Percentiles rank a stretch among this genome's conserved stretches.
Evolutionary conservation across 768 basidiomycete species (phyloP).

Genomic region (Tubosaeta sp.): DNA sequence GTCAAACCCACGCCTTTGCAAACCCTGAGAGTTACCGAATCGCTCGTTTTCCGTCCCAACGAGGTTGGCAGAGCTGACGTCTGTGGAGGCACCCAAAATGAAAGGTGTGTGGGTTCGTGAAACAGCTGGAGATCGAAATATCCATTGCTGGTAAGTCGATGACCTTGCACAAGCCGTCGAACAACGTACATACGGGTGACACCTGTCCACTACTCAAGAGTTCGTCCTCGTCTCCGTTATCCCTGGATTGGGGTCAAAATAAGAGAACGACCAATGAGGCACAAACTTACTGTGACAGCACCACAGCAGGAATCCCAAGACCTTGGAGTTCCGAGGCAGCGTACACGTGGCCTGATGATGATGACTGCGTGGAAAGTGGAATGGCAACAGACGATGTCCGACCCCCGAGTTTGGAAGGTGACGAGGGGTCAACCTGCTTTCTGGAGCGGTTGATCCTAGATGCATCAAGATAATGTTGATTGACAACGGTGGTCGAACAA

Average conservation of each 20-base stretch:
- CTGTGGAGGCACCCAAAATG: constrained; percentile 27
- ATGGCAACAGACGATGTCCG: constrained; percentile 28
- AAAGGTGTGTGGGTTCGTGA: constrained; percentile 21
- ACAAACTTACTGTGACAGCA: constrained; percentile 36
- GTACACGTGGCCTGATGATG: constrained; percentile 30
- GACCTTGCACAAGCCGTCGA: constrained; percentile 3
- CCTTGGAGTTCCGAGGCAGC: constrained; percentile 24
- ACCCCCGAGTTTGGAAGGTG: constrained; percentile 20
- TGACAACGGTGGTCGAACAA: neutral
- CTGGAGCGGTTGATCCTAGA: constrained; percentile 34
- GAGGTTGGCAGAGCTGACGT: constrained; percentile 27
- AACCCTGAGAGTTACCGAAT: constrained; percentile 1
- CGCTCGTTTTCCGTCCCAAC: constrained; percentile 14
- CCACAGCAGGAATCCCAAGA: constrained; percentile 35
- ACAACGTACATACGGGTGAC: constrained; percentile 59
- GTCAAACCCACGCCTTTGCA: constrained; percentile 1
- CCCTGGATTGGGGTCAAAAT: constrained; percentile 9
- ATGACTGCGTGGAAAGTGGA: constrained; percentile 33
- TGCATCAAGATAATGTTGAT: constrained; percentile 6
- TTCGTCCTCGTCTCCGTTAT: constrained; percentile 53
- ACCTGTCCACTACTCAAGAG: constrained; percentile 75
- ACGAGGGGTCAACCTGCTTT: constrained; percentile 24
- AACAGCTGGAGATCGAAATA: constrained; percentile 14
- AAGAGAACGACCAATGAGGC: neutral
- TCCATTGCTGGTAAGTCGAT: constrained; percentile 6